A percentile compares a stretch with the other conserved stretches of the same genome.
Evolutionary conservation across 2,329 filamentous ascomycete species (phyloP).

Genomic region (Stachybotrys elegans): DNA sequence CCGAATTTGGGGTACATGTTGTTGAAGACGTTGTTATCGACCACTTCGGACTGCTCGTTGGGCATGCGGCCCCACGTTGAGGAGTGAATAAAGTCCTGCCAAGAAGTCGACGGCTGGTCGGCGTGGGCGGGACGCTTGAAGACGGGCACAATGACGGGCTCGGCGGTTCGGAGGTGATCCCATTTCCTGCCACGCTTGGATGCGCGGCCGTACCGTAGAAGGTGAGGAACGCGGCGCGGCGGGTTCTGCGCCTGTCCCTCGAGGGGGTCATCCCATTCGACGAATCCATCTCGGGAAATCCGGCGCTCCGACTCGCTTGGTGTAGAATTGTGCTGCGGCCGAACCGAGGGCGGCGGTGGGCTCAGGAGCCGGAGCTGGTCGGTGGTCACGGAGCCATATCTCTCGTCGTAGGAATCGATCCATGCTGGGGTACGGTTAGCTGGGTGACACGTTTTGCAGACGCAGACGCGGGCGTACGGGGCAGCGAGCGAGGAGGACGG

Average conservation of each 20-base stretch:
- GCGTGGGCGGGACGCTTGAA: slow-evolving; percentile 32
- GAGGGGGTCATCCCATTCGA: slow-evolving; percentile 34
- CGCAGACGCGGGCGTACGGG: slow-evolving; percentile 19
- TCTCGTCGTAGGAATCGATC: slow-evolving; percentile 43
- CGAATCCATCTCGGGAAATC: slow-evolving; percentile 43
- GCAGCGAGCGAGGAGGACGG: slow-evolving; percentile 18
- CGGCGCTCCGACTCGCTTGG: slow-evolving; percentile 34
- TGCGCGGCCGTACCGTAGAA: slow-evolving; percentile 44
- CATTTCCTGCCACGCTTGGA: slow-evolving; percentile 45
- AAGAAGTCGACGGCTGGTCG: slow-evolving; percentile 37
- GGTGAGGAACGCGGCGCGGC: slow-evolving; percentile 35
- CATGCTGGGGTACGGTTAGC: slow-evolving; percentile 32
- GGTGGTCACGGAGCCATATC: slow-evolving; percentile 30
- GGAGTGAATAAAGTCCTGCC: slow-evolving; percentile 49
- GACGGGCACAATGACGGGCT: slow-evolving; percentile 53
- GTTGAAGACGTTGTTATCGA: slow-evolving; percentile 39
- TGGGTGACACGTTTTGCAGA: too few species aligned
- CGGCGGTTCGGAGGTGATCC: slow-evolving; percentile 54
- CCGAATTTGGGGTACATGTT: slow-evolving; percentile 44
- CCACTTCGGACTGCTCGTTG: slow-evolving; percentile 42
- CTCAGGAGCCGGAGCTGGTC: slow-evolving; percentile 34
- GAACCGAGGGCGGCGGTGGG: slow-evolving; percentile 31
- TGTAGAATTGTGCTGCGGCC: slow-evolving; percentile 36
- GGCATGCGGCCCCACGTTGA: slow-evolving; percentile 44
- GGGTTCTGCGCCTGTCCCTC: slow-evolving; percentile 27